These are phyloP conservation scores for Eucalyptus guilfoylei DNA, from an alignment of 345 rosid genomes.

Conservation along the genomic window DNA sequence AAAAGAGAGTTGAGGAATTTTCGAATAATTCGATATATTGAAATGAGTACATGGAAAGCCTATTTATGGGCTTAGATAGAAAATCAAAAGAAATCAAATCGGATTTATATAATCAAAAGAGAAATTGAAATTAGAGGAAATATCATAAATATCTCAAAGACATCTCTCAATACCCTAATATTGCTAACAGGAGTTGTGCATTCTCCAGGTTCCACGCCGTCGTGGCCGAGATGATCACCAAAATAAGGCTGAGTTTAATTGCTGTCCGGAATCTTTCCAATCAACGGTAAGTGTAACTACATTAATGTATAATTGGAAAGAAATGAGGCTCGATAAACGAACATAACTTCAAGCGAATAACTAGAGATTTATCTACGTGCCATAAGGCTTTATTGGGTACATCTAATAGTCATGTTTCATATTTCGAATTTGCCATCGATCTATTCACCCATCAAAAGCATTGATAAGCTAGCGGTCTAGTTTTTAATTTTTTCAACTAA, in stretches of 20 bases:
- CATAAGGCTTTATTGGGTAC: background rate
- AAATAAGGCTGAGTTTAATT: background rate
- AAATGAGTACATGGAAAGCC: too few relatives aligned
- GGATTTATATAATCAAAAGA: too few relatives aligned
- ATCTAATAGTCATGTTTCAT: too few relatives aligned
- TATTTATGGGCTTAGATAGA: too few relatives aligned
- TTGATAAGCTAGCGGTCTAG: background rate
- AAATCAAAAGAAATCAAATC: too few relatives aligned
- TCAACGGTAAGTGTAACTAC: background rate
- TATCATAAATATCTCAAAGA: too few relatives aligned
- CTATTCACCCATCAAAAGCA: background rate
- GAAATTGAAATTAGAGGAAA: too few relatives aligned
- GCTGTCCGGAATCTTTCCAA: background rate
- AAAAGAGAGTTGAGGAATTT: too few relatives aligned
- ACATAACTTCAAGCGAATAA: background rate
- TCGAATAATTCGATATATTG: too few relatives aligned
- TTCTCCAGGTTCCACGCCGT: background rate
- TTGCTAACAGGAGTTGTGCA: background rate
- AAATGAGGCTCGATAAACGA: background rate
- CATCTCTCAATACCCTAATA: too few relatives aligned
- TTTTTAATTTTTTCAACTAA: background rate
- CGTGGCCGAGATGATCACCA: background rate
- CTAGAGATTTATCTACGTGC: background rate
- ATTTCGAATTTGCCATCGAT: background rate
- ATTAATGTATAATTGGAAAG: background rate